phyloP scores from a whole-genome alignment of 805 yeast genomes.

The Yarrowia sp. region DNA sequence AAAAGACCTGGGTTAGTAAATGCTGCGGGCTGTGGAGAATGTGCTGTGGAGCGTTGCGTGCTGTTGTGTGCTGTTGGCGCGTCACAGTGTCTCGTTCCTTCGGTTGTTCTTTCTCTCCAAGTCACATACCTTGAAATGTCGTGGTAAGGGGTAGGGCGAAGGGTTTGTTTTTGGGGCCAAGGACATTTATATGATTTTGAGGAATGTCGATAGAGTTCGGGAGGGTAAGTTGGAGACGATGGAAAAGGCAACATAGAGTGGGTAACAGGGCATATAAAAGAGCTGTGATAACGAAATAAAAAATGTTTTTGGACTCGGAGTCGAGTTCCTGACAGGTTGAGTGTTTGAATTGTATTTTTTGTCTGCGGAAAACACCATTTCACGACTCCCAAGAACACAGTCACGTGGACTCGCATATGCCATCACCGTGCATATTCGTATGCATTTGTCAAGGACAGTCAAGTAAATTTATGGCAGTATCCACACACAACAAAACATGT shows the following conservation, averaged over 20 bases:
- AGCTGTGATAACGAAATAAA: not conserved
- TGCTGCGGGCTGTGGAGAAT: not conserved
- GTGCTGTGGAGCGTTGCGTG: not conserved
- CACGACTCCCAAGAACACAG: not conserved
- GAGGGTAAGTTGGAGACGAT: constrained; percentile 16
- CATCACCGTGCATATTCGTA: not conserved
- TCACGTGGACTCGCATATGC: not conserved
- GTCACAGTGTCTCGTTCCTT: not conserved
- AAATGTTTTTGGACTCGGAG: too few species aligned
- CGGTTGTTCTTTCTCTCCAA: not conserved
- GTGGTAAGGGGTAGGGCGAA: constrained; percentile 28
- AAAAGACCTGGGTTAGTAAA: not conserved
- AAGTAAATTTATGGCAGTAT: not conserved
- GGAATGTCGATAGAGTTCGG: constrained; percentile 25
- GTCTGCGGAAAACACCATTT: not conserved
- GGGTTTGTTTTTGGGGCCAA: constrained; percentile 24
- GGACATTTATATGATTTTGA: constrained; percentile 18
- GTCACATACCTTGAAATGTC: constrained; percentile 25
- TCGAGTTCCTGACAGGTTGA: too few species aligned
- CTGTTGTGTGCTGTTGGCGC: not conserved
- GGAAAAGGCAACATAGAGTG: not conserved
- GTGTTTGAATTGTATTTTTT: not conserved
- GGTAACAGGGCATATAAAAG: not conserved
- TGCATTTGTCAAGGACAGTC: not conserved
- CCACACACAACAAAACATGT: constrained; percentile 46